These are phyloP conservation scores for Neotropicomus parvogracilis DNA, from an alignment of 1,284 basidiomycete species.

Conservation along the genomic window DNA sequence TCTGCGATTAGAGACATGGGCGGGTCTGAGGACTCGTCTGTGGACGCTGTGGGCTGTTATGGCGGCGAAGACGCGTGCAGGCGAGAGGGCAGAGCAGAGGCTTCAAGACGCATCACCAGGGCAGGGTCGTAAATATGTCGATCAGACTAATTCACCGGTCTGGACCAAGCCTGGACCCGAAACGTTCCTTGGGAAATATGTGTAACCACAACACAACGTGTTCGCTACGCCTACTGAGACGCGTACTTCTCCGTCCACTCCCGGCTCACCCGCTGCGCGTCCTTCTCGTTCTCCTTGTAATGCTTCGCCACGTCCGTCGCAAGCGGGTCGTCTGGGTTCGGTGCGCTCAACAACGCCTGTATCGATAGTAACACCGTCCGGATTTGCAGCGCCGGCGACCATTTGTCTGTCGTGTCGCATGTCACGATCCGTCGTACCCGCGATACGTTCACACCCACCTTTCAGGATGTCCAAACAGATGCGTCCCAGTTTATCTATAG, in stretches of 20 bases:
- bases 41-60: background rate
- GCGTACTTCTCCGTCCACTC: slow-evolving; percentile 93
- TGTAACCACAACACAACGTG: background rate
- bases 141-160: slow-evolving; percentile 12
- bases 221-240: slow-evolving; percentile 9
- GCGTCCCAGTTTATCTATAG: slow-evolving; percentile 89
- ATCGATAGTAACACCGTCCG: slow-evolving; percentile 95
- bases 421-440: background rate
- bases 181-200: slow-evolving; percentile 18
- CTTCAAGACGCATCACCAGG: slow-evolving; percentile 4
- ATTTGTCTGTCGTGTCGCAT: slow-evolving; percentile 71
- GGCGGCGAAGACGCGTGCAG: slow-evolving; percentile 12
- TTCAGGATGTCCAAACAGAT: slow-evolving; percentile 91
- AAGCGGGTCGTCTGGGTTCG: slow-evolving; percentile 98
- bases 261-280: slow-evolving; percentile 83
- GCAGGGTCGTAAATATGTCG: slow-evolving; percentile 19
- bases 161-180: slow-evolving; percentile 19
- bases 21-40: too few relatives aligned
- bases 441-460: slow-evolving; percentile 34
- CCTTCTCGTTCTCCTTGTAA: slow-evolving; percentile 96
- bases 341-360: slow-evolving; percentile 92
- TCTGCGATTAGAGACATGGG: slow-evolving; percentile 34
- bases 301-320: slow-evolving; percentile 98
- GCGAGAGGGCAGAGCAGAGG: slow-evolving; percentile 6
- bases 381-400: slow-evolving; percentile 98